These are phyloP conservation scores for Helotiales sp. DNA, from an alignment of 2,329 filamentous ascomycete species.

Conservation along the genomic window DNA sequence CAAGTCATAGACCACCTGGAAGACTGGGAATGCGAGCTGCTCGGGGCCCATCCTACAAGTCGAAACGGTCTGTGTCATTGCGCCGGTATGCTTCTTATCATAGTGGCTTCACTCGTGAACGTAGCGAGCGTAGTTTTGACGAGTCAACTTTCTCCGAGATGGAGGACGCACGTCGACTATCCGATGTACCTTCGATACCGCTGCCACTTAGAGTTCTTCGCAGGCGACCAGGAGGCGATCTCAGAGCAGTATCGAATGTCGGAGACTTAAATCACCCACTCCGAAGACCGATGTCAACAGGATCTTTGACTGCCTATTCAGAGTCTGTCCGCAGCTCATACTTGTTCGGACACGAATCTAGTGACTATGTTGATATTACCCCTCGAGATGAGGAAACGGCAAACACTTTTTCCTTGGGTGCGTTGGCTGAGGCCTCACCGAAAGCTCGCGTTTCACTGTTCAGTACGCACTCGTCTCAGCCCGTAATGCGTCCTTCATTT, in stretches of 20 bases:
- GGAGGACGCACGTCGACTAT: slow-evolving; percentile 49
- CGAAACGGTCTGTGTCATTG: slow-evolving; percentile 51
- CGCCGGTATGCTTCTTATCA: slow-evolving; percentile 61
- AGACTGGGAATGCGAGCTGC: slow-evolving; percentile 21
- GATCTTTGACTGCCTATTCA: slow-evolving; percentile 59
- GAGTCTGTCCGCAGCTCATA: slow-evolving; percentile 62
- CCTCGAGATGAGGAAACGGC: slow-evolving; percentile 35
- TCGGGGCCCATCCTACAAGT: slow-evolving; percentile 39
- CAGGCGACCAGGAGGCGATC: slow-evolving; percentile 72
- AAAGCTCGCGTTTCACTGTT: slow-evolving; percentile 54
- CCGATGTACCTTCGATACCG: slow-evolving; percentile 46
- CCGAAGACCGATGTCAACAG: slow-evolving; percentile 56
- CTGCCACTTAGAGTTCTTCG: slow-evolving; percentile 64
- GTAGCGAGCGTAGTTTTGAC: slow-evolving; percentile 60
- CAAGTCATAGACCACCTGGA: slow-evolving; percentile 24
- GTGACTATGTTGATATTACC: slow-evolving; percentile 46
- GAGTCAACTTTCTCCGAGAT: slow-evolving; percentile 58
- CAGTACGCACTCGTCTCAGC: slow-evolving; percentile 62
- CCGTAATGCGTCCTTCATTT: slow-evolving; percentile 72
- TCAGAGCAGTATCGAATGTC: slow-evolving; percentile 67
- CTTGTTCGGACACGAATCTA: slow-evolving; percentile 41
- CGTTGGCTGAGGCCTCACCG: slow-evolving; percentile 51
- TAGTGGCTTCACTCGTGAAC: slow-evolving; percentile 51
- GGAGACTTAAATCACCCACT: slow-evolving; percentile 57
- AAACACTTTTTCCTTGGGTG: slow-evolving; percentile 58